Evolutionary conservation across 2,329 filamentous ascomycete species (phyloP), one percentile per base, ranked within the genome.

Genomic region (Metarhizium robertsii): DNA sequence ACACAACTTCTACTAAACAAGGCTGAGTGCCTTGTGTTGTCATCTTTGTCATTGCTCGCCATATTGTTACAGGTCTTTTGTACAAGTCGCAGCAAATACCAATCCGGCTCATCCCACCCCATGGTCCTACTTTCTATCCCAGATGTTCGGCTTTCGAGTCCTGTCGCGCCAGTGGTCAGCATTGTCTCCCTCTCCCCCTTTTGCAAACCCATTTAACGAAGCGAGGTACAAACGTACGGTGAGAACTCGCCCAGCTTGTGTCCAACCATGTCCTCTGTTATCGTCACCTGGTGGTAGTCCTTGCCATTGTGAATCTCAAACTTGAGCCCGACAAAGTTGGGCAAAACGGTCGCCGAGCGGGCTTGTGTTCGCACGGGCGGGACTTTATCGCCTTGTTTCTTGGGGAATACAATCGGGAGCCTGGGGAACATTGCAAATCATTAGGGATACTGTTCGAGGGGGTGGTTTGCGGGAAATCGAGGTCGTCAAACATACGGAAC

Each of bases 181-280:
- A 46, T 46, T n/a, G 6, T 13, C n/a, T 46, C 48, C 16, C 25
- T 25, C 25, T 4, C 25, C 25, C 25, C 25, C 25, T 25, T 25
- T 25, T 25, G 1, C 25, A 25, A 25, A 25, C 3, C 25, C 25
- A 25, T 25, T 25, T 1, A 25, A 4, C 25, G 25, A 25, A 25
- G 25, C 25, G 25, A 25, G 25, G 25, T 25, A 1, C 25, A 47
- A 52, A 83, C 90, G 66, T 81, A 96, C 91, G 83, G 77, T 59
- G 90, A 85, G 70, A 96, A 96, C 74, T 96, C 92, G 64, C 92
- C 92, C 62, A 96, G 79, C 75, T 96, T 96, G 73, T 94, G 88
- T 54, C 92, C 92, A 52, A 96, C 92, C 92, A 96, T 96, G 66
- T 96, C 89, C 70, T 96, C 92, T 16, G 91, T 95, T 60, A 96